Percentiles rank a stretch among this genome's conserved stretches.
phyloP scores from a whole-genome alignment of 2,329 filamentous ascomycete genomes.

The Orbilia javanica region DNA sequence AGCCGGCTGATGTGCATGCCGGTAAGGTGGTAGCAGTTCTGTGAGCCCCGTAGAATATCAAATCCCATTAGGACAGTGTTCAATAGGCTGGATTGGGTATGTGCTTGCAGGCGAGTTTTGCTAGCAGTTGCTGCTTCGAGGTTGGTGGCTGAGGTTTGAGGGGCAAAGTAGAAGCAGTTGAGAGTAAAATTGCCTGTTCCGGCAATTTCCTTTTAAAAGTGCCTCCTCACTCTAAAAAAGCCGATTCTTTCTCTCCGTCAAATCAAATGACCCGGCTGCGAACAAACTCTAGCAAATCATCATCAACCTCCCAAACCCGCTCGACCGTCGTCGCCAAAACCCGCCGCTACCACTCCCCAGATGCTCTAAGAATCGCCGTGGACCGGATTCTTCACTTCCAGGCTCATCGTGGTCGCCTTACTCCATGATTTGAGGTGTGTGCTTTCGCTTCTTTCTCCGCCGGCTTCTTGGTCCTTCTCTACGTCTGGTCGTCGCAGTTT shows the following conservation, averaged over 20 bases:
- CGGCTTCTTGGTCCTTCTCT: conserved; percentile 13
- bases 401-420: conserved; percentile 30
- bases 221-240: conserved; percentile 17
- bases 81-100: conserved; percentile 2
- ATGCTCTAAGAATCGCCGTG: conserved; percentile 9
- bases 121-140: conserved; percentile 21
- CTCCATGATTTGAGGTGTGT: conserved; percentile 42
- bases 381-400: conserved; percentile 14
- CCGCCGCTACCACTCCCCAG: conserved; percentile 19
- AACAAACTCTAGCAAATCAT: conserved; percentile 57
- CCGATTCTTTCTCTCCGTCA: conserved; percentile 20
- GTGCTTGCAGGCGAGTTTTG: conserved; percentile 3
- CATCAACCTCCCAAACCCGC: conserved; percentile 51
- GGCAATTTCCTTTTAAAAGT: conserved; percentile 22
- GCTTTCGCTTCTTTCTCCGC: conserved; percentile 21
- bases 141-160: conserved; percentile 33
- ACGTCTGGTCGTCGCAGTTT: conserved; percentile 21
- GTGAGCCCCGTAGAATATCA: neutral
- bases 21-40: no score
- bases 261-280: conserved; percentile 54
- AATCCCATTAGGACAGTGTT: neutral
- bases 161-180: neutral
- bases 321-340: conserved; percentile 38
- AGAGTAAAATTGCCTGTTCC: conserved; percentile 5
- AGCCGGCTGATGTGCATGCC: no score